Conservation (phyloP, 805 yeast species). For the Cyberlindnera lachancei region DNA sequence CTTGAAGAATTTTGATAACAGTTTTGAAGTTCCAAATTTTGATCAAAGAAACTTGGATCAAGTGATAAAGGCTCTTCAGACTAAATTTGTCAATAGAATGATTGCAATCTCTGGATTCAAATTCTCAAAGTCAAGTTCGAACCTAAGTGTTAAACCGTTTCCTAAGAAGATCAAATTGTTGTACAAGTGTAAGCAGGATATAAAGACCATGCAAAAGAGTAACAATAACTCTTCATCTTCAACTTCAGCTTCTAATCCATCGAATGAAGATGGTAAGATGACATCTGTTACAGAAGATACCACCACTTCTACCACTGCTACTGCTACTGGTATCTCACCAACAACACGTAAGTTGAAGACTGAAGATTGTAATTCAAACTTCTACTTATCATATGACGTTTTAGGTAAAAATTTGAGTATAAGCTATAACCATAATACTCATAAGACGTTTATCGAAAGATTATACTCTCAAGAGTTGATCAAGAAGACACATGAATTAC, state of each 20-base stretch:
- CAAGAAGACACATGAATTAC: conserved; percentile 11
- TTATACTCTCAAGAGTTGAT: conserved; percentile 13
- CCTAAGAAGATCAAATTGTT: conserved; percentile 21
- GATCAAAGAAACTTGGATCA: conserved; percentile 12
- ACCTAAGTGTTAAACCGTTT: conserved; percentile 15
- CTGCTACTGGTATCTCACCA: too few species aligned
- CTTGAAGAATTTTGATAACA: conserved; percentile 13
- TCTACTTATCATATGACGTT: conserved; percentile 20
- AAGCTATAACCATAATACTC: conserved; percentile 18
- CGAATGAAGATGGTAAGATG: too few species aligned
- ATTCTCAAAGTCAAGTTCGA: conserved; percentile 17
- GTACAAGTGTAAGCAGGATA: conserved; percentile 21
- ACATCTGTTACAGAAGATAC: too few species aligned
- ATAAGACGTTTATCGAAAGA: conserved; percentile 16
- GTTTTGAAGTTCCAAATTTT: conserved; percentile 12
- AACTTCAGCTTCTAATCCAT: too few species aligned
- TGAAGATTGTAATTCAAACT: conserved; percentile 19
- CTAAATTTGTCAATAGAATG: conserved; percentile 11
- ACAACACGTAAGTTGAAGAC: conserved; percentile 15
- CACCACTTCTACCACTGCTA: conserved; percentile 3
- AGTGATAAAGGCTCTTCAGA: conserved; percentile 11
- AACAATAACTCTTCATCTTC: conserved; percentile 4
- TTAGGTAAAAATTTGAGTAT: conserved; percentile 14
- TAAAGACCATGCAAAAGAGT: conserved; percentile 17
- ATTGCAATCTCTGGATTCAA: conserved; percentile 19